Evolutionary conservation across 495 filamentous ascomycete species (phyloP), one percentile per base, ranked within the genome.

Genomic region (Clavariopsis aquatica): DNA sequence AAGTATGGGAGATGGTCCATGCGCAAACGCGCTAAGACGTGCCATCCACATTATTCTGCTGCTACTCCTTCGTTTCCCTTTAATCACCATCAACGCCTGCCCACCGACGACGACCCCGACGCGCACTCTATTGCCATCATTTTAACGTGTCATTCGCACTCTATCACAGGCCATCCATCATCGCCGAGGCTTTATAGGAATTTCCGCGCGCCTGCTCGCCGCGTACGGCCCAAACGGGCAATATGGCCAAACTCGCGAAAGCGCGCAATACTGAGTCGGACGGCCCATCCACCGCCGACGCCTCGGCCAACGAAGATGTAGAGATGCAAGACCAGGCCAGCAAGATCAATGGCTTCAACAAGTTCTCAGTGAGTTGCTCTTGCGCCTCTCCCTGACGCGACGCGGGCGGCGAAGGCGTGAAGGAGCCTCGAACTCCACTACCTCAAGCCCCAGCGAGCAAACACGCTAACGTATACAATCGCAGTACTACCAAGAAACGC

Each of bases 401-500:
- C 23, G 17, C 22, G 23, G 49, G 12, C 8, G 20, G 27, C 5
- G 23, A 17, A 31, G 28, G 15, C 12, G n/a, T 8, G 15, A 43
- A 43, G 38, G 38, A 34, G 20, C 4, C 52, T 34, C 23, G 29
- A 12, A 56, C 19, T 24, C 29, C 4, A 20, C 29, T 19, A 5
- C 10, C 24, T 24, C 28, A 24, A 7, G 8, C 10, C 34, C 17
- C 1, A 6, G 20, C 19, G 29, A 26, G 9, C 51, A 31, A 22
- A 13, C 19, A 8, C 9, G 53, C 67, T 70, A 46, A 70, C 58
- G 12, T 17, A 8, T 13, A 20, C 29, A 13, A 22, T 34, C 49
- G 29, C 49, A 70, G 68, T 70, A 70, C 59, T 82, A 88, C 52
- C 87, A 91, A 73, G 89, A 93, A 54, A 93, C 90, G 12, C 89